Conservation (phyloP, 345 rosid genomes). For the Erodium maritimum region DNA sequence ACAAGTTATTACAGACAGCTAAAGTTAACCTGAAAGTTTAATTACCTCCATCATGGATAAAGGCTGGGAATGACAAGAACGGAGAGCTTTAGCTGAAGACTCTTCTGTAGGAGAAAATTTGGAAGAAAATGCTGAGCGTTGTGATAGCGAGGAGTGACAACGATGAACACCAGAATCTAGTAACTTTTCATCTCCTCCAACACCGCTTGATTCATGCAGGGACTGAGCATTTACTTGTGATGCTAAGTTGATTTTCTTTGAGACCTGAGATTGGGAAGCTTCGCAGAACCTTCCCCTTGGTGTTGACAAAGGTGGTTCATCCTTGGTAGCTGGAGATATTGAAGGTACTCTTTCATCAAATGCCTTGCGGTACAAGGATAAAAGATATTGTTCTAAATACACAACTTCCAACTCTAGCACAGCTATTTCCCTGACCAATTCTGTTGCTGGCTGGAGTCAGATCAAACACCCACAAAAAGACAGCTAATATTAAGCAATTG, state of each 20-base stretch:
- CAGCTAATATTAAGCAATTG: no score
- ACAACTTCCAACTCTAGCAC: slow-evolving; percentile 87
- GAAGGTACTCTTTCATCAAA: slow-evolving; percentile 59
- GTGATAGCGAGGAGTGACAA: slow-evolving; percentile 75
- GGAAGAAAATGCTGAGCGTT: slow-evolving; percentile 39
- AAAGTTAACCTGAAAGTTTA: background rate
- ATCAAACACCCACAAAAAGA: background rate
- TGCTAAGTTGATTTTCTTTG: slow-evolving; percentile 31
- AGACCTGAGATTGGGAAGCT: slow-evolving; percentile 25
- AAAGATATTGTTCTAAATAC: slow-evolving; percentile 82
- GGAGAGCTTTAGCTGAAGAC: slow-evolving; percentile 42
- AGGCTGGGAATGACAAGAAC: slow-evolving; percentile 78
- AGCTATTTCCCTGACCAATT: slow-evolving; percentile 76
- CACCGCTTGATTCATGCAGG: slow-evolving; percentile 18
- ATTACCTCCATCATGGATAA: slow-evolving; percentile 65
- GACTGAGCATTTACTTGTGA: slow-evolving; percentile 25
- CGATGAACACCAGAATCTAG: slow-evolving; percentile 51
- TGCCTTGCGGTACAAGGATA: slow-evolving; percentile 69
- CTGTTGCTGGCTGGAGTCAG: slow-evolving; percentile 54
- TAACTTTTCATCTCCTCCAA: slow-evolving; percentile 28
- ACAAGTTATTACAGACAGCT: background rate
- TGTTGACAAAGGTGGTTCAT: slow-evolving; percentile 36
- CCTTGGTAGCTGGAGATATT: slow-evolving; percentile 35
- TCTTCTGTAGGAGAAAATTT: slow-evolving; percentile 45
- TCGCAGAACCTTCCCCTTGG: slow-evolving; percentile 23